These are phyloP conservation scores for Angomonas ambiguus DNA, from an alignment of 208 protist genomes.

Conservation along the genomic window DNA sequence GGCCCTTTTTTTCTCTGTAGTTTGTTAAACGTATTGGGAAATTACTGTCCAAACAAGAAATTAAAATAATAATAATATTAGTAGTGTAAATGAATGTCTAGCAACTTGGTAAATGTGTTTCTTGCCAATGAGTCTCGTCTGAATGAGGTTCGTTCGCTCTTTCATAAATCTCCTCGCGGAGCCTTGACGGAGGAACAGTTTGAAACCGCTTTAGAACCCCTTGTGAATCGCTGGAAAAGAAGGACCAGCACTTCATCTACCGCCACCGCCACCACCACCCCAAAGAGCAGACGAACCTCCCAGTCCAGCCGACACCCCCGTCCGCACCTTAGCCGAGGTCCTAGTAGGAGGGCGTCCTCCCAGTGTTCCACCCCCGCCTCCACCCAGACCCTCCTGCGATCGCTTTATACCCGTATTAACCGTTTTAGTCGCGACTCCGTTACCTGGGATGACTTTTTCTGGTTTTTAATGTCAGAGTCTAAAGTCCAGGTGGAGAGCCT, in stretches of 20 bases:
- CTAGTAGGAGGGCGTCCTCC: neutral
- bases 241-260: neutral
- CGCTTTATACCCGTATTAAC: conserved; percentile 42
- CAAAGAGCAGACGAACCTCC: neutral
- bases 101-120: neutral
- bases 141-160: neutral
- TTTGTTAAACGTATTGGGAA: too few relatives aligned
- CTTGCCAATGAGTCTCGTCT: neutral
- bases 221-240: neutral
- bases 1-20: neutral
- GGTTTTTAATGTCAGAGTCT: conserved; percentile 47
- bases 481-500: conserved; percentile 3
- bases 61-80: neutral
- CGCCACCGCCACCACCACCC: neutral
- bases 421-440: conserved; percentile 35
- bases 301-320: neutral
- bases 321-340: neutral
- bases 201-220: neutral
- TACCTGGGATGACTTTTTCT: conserved; percentile 55
- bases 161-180: neutral
- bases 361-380: neutral
- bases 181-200: neutral
- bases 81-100: neutral
- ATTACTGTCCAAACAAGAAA: too few relatives aligned
- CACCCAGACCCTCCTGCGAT: neutral